These are phyloP conservation scores for Naganishia friedmannii DNA, from an alignment of 768 basidiomycete species.

Conservation along the genomic window DNA sequence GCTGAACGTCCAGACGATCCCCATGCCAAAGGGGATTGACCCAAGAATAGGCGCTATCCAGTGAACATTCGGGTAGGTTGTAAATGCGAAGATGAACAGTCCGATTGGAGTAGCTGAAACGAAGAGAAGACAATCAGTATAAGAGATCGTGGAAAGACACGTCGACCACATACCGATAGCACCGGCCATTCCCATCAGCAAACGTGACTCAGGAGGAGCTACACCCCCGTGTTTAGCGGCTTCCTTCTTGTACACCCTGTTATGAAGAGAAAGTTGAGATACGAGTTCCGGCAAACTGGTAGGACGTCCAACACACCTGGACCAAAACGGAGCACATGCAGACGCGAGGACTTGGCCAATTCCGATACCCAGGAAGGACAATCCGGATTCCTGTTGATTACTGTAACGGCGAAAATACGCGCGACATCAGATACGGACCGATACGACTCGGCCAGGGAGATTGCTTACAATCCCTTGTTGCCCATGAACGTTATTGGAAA, in stretches of 20 bases:
- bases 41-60: slow-evolving; percentile 58
- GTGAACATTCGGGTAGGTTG: slow-evolving; percentile 57
- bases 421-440: no score
- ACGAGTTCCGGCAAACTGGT: background rate
- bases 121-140: background rate
- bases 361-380: slow-evolving; percentile 60
- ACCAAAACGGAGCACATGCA: slow-evolving; percentile 44
- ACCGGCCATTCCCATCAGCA: slow-evolving; percentile 68
- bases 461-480: slow-evolving; percentile 58
- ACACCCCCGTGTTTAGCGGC: slow-evolving; percentile 35
- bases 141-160: slow-evolving; percentile 33
- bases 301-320: slow-evolving; percentile 32
- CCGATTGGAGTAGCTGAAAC: slow-evolving; percentile 55
- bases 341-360: slow-evolving; percentile 55
- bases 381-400: slow-evolving; percentile 55
- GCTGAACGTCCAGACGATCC: slow-evolving; percentile 56
- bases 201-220: slow-evolving; percentile 65
- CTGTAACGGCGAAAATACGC: background rate
- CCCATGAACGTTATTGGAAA: slow-evolving; percentile 59
- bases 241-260: slow-evolving; percentile 29
- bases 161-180: slow-evolving; percentile 56
- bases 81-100: slow-evolving; percentile 62
- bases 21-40: slow-evolving; percentile 59
- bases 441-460: background rate
- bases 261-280: background rate